phyloP scores from a whole-genome alignment of 306 rosid species.

The Glycine tomentella region DNA sequence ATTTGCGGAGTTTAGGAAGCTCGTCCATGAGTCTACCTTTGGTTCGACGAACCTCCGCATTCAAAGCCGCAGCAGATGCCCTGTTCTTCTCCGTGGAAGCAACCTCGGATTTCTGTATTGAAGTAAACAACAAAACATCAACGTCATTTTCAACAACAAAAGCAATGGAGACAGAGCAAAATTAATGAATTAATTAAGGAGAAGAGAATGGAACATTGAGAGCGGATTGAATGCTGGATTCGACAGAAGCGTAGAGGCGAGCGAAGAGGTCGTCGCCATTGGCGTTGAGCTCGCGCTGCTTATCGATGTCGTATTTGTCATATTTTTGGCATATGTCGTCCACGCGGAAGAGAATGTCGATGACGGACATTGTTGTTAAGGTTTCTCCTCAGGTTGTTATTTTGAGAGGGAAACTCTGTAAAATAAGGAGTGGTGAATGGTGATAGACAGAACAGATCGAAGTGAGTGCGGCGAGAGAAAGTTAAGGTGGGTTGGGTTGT shows the following conservation, averaged over 20 bases:
- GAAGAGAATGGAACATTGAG: constrained; percentile 43
- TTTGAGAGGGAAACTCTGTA: neutral
- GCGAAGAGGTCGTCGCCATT: constrained; percentile 77
- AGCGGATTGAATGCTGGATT: constrained; percentile 59
- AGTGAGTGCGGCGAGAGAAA: too few species aligned
- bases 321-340: constrained; percentile 76
- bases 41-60: constrained; percentile 62
- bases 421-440: neutral
- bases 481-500: neutral
- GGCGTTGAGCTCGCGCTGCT: constrained; percentile 74
- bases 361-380: constrained; percentile 66
- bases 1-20: constrained; percentile 75
- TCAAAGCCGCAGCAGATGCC: constrained; percentile 54
- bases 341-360: constrained; percentile 82
- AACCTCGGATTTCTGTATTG: constrained; percentile 55
- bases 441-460: neutral
- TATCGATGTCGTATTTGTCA: constrained; percentile 68
- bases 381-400: neutral
- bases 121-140: neutral
- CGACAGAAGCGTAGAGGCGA: constrained; percentile 60
- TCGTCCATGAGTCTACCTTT: constrained; percentile 78
- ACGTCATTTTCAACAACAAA: neutral
- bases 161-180: neutral
- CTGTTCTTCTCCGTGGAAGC: constrained; percentile 51
- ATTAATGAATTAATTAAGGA: too few species aligned